These are phyloP conservation scores for Tolypocladium tropicale DNA, from an alignment of 2,329 filamentous ascomycete genomes.

Conservation along the genomic window DNA sequence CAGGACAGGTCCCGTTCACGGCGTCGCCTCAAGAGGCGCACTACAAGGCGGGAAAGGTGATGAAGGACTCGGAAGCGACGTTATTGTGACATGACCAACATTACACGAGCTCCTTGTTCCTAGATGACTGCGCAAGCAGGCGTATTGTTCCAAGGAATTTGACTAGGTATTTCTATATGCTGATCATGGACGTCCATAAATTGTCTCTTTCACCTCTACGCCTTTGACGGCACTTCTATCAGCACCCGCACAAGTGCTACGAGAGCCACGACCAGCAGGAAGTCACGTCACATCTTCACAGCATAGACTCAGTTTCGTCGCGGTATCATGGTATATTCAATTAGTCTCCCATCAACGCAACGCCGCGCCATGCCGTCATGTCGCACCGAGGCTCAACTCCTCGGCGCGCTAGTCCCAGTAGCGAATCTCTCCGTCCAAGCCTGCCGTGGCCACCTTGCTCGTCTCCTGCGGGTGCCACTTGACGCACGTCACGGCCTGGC, in stretches of 20 bases:
- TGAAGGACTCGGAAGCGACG: neutral
- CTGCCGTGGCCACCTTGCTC: constrained; percentile 85
- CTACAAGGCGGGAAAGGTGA: neutral
- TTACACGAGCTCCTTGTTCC: neutral
- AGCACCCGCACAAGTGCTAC: no score
- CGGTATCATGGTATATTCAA: neutral
- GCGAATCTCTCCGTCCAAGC: constrained; percentile 77
- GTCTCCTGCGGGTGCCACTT: constrained; percentile 98
- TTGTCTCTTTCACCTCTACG: no score
- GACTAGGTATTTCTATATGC: no score
- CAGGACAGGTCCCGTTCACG: neutral
- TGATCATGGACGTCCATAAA: no score
- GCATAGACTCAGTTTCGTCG: neutral
- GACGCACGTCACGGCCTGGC: constrained; percentile 72
- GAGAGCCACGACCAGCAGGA: neutral
- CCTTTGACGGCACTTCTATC: no score
- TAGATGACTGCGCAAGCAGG: no score
- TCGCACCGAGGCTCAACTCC: neutral
- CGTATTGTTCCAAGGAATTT: no score
- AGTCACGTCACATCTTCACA: neutral
- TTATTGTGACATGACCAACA: neutral
- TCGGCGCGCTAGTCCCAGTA: constrained; percentile 70
- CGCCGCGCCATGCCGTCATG: constrained; percentile 1
- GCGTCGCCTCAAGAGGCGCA: neutral
- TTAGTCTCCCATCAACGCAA: neutral